phyloP scores from a whole-genome alignment of 2,329 filamentous ascomycete species.

The Lanzia echinophila region DNA sequence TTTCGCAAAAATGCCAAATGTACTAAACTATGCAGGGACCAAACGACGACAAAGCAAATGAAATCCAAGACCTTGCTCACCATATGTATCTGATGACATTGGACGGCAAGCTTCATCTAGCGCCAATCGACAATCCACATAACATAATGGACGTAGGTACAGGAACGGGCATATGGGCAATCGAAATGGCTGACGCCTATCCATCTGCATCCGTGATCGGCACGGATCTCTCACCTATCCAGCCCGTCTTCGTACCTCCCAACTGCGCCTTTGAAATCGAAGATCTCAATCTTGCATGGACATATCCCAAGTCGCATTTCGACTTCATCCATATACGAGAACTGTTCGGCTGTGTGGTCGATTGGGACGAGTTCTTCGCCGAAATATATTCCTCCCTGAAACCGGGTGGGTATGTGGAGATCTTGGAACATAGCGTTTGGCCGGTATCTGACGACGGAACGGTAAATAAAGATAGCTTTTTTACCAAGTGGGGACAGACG shows the following conservation, averaged over 20 bases:
- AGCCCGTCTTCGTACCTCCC: slow-evolving; percentile 43
- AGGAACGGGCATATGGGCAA: slow-evolving; percentile 37
- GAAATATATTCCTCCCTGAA: slow-evolving; percentile 26
- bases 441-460: slow-evolving; percentile 35
- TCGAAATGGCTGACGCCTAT: slow-evolving; percentile 26
- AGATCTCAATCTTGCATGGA: slow-evolving; percentile 36
- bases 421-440: slow-evolving; percentile 37
- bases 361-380: slow-evolving; percentile 19
- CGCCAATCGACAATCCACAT: slow-evolving; percentile 16
- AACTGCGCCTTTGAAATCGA: slow-evolving; percentile 61
- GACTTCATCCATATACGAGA: slow-evolving; percentile 25
- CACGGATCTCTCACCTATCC: slow-evolving; percentile 28
- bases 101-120: slow-evolving; percentile 18
- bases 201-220: slow-evolving; percentile 26
- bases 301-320: slow-evolving; percentile 21
- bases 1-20: background rate
- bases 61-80: slow-evolving; percentile 39
- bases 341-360: slow-evolving; percentile 18
- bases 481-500: slow-evolving; percentile 17
- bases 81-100: slow-evolving; percentile 30
- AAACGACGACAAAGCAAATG: slow-evolving; percentile 37
- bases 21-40: slow-evolving; percentile 26
- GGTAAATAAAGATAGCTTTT: slow-evolving; percentile 15
- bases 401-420: slow-evolving; percentile 42
- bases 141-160: slow-evolving; percentile 36